Evolutionary conservation across 2,329 filamentous ascomycete genomes (phyloP).

Genomic region (Sclerotinia nivalis): DNA sequence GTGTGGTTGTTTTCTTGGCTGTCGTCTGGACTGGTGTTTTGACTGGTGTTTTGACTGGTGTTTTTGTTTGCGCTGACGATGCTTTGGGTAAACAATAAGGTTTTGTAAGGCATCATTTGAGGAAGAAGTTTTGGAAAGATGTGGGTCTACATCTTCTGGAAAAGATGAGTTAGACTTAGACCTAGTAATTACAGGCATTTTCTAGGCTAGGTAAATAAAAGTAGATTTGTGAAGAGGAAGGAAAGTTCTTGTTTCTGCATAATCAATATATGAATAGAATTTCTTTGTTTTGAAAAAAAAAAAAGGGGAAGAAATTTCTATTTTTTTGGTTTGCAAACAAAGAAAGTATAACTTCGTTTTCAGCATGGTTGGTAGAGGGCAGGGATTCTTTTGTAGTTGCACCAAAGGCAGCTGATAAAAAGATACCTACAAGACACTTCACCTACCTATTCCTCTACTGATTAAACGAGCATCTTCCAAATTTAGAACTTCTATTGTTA

Average conservation of each 20-base stretch:
- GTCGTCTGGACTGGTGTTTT: background rate
- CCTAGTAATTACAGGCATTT: constrained; percentile 3
- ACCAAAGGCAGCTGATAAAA: too few species aligned
- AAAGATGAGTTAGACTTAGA: background rate
- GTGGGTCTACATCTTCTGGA: background rate
- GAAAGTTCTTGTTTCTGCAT: background rate
- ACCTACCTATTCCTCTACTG: too few species aligned
- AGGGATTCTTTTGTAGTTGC: background rate
- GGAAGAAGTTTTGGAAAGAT: background rate
- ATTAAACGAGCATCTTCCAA: too few species aligned
- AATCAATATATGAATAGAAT: background rate
- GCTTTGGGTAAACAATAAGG: background rate
- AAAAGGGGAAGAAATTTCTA: too few species aligned
- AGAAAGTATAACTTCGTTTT: background rate
- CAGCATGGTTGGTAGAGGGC: background rate
- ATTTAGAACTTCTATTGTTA: too few species aligned
- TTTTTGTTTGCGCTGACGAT: background rate
- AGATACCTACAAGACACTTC: too few species aligned
- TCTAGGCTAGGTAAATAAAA: background rate
- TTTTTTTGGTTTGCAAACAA: background rate
- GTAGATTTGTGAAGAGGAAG: background rate
- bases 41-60: background rate
- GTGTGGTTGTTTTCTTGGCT: background rate
- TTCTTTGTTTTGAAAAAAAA: background rate
- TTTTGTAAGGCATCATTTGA: background rate